Evolutionary conservation across 352 stramenopile genomes (phyloP).

Genomic region (Pythium biforme): DNA sequence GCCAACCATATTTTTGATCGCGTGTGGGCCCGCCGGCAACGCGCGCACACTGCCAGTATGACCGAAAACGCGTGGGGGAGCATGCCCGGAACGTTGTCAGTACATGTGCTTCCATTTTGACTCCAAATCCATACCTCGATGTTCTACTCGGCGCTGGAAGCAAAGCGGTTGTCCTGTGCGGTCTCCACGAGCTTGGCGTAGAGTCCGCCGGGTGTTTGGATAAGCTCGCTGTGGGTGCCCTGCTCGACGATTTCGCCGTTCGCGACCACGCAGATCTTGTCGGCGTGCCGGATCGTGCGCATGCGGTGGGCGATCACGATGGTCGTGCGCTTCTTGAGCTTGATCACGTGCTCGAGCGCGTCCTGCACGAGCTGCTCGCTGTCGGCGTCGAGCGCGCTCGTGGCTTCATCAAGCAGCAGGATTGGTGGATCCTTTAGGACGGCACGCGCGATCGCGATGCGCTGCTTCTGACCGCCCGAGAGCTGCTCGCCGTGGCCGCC

Average conservation of each 20-base stretch:
- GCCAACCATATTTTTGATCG: background rate
- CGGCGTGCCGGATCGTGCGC: slow-evolving; percentile 91
- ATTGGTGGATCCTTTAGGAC: slow-evolving; percentile 85
- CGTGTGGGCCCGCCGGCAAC: no score
- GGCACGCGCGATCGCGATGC: slow-evolving; percentile 91
- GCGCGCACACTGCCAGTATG: background rate
- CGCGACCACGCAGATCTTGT: slow-evolving; percentile 95
- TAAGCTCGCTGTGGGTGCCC: slow-evolving; percentile 90
- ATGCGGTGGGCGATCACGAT: slow-evolving; percentile 94
- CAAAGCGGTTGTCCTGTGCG: slow-evolving; percentile 17
- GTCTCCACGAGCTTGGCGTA: slow-evolving; percentile 29
- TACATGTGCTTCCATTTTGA: background rate
- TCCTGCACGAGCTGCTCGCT: slow-evolving; percentile 87
- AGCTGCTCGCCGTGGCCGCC: slow-evolving; percentile 88
- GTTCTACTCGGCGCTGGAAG: slow-evolving; percentile 6
- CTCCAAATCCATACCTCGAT: no score
- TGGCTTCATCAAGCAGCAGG: slow-evolving; percentile 91
- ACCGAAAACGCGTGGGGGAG: no score
- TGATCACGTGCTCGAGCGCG: slow-evolving; percentile 59
- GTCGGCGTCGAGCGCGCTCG: slow-evolving; percentile 80
- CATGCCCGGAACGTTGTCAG: background rate
- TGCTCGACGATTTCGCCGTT: slow-evolving; percentile 89
- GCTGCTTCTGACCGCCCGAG: slow-evolving; percentile 62
- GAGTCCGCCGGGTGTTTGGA: slow-evolving; percentile 31
- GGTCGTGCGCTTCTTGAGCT: slow-evolving; percentile 70